These are phyloP conservation scores for Digitaria exilis DNA, from an alignment of 202 grass and related monocot genomes.

Conservation along the genomic window DNA sequence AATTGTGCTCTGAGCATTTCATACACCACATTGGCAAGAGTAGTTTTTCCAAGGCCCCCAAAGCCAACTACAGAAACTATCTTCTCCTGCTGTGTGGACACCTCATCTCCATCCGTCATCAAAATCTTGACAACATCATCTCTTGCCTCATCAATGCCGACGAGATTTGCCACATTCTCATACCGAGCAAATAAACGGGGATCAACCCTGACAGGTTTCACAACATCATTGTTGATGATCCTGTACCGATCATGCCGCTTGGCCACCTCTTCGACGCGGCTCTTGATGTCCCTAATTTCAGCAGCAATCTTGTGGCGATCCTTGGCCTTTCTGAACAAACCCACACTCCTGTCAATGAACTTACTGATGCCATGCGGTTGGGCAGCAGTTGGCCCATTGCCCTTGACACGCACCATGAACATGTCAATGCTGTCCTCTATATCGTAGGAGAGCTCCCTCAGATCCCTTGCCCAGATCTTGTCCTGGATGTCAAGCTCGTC, in stretches of 20 bases:
- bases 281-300: background rate
- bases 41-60: no score
- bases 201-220: background rate
- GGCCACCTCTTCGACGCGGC: background rate
- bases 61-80: no score
- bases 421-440: background rate
- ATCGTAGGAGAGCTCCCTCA: slow-evolving; percentile 1
- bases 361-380: background rate
- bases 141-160: no score
- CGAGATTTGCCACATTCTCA: no score
- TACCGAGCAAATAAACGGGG: background rate
- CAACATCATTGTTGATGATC: background rate
- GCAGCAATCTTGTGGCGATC: background rate
- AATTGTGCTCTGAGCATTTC: no score
- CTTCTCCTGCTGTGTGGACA: no score
- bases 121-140: no score
- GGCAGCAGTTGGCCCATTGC: background rate
- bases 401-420: background rate
- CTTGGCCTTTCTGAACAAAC: background rate
- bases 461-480: background rate
- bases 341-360: background rate
- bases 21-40: no score
- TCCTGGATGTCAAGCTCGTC: background rate
- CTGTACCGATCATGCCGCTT: background rate
- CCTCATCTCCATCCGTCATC: no score